These are phyloP conservation scores for Sclerotinia nivalis DNA, from an alignment of 2,329 filamentous ascomycete species.

Conservation along the genomic window DNA sequence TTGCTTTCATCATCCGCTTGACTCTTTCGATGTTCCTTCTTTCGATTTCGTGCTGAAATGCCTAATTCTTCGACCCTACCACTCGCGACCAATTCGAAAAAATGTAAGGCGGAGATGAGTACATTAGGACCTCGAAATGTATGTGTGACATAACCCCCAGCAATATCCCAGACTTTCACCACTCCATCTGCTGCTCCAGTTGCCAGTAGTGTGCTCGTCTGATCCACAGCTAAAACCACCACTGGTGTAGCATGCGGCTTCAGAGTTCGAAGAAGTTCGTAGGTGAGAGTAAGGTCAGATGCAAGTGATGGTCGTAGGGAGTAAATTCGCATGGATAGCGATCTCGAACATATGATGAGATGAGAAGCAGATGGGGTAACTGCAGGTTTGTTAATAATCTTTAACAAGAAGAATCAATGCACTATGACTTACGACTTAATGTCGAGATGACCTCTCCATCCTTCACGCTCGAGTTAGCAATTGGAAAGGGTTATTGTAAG, in stretches of 20 bases:
- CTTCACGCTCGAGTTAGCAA: constrained; percentile 46
- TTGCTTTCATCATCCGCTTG: constrained; percentile 50
- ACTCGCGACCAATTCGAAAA: constrained; percentile 72
- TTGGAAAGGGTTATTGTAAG: constrained; percentile 22
- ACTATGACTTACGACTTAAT: constrained; percentile 56
- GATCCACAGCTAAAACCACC: constrained; percentile 80
- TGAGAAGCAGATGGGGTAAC: constrained; percentile 88
- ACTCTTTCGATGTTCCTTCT: constrained; percentile 45
- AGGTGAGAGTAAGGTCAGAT: constrained; percentile 58
- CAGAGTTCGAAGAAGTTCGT: constrained; percentile 72
- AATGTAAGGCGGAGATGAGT: constrained; percentile 84
- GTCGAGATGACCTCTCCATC: constrained; percentile 81
- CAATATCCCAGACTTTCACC: constrained; percentile 96
- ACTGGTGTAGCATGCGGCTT: constrained; percentile 92
- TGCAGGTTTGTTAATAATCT: constrained; percentile 43
- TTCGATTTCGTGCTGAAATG: constrained; percentile 47
- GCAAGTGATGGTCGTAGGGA: constrained; percentile 61
- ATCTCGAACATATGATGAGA: constrained; percentile 87
- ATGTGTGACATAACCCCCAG: constrained; percentile 87
- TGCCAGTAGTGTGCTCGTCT: constrained; percentile 83
- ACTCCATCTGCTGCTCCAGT: constrained; percentile 91
- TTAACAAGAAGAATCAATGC: constrained; percentile 17
- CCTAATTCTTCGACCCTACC: constrained; percentile 43
- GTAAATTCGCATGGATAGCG: constrained; percentile 94
- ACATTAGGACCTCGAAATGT: constrained; percentile 93